Conservation (phyloP, 768 basidiomycete species). For the Russula lepida region DNA sequence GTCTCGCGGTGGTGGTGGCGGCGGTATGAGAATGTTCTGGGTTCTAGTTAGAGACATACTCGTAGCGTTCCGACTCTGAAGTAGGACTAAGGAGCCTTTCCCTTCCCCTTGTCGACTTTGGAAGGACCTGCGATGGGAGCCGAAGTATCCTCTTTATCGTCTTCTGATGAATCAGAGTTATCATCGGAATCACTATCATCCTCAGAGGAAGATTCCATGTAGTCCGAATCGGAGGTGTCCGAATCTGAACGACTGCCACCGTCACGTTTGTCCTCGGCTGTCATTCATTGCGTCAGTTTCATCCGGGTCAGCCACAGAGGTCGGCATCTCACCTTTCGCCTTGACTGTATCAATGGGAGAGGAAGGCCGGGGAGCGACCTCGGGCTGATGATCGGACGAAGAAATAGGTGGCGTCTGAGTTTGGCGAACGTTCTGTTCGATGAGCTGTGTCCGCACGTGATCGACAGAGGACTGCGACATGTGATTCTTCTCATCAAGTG, state of each 20-base stretch:
- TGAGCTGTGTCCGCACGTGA: background rate
- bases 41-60: background rate
- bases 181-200: conserved; percentile 5
- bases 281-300: background rate
- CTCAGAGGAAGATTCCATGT: background rate
- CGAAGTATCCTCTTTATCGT: background rate
- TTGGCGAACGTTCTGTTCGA: background rate
- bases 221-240: background rate
- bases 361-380: background rate
- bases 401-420: background rate
- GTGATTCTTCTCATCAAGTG: background rate
- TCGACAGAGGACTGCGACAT: background rate
- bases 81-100: background rate
- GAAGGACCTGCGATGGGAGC: background rate
- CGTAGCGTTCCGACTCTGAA: background rate
- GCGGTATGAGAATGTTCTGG: background rate
- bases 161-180: background rate
- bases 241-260: background rate
- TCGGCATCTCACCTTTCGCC: background rate
- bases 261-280: background rate
- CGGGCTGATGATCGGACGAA: background rate
- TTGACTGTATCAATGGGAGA: background rate
- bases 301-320: background rate
- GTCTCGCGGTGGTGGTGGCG: background rate
- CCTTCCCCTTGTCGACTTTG: background rate